phyloP scores from a whole-genome alignment of 192 early-diverging fungal species.

The Coemansia sp. region DNA sequence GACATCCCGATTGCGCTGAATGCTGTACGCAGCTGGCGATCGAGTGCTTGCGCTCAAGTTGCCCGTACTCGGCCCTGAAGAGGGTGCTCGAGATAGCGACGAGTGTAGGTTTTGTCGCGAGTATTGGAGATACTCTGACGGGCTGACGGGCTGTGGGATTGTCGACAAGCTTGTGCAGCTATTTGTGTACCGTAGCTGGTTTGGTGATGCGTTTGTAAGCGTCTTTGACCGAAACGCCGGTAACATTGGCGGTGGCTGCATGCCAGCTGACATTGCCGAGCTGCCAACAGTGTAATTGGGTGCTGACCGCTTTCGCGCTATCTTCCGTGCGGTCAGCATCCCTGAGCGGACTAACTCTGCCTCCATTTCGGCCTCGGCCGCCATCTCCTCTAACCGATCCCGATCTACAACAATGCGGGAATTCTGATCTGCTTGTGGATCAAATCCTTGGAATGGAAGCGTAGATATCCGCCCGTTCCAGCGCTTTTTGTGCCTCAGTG shows the following conservation, averaged over 20 bases:
- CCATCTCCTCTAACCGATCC: conserved; percentile 35
- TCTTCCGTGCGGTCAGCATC: conserved; percentile 29
- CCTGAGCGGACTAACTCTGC: conserved; percentile 49
- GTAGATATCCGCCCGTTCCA: conserved; percentile 51
- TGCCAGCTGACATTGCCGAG: not conserved
- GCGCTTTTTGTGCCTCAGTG: conserved; percentile 22
- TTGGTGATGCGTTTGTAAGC: not conserved
- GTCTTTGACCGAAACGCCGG: conserved; percentile 33
- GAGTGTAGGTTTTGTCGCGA: conserved; percentile 45
- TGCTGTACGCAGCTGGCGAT: not conserved
- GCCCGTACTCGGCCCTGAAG: conserved; percentile 11
- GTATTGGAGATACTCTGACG: conserved; percentile 50
- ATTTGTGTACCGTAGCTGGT: conserved; percentile 32
- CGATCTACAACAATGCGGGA: conserved; percentile 23
- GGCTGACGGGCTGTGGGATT: conserved; percentile 40
- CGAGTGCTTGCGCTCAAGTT: conserved; percentile 8
- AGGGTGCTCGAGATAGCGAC: conserved; percentile 27
- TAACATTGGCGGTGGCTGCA: conserved; percentile 21
- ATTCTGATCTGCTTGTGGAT: conserved; percentile 21
- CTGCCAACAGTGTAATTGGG: conserved; percentile 5
- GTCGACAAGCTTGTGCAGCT: conserved; percentile 35
- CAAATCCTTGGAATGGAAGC: conserved; percentile 48
- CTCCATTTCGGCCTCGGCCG: conserved; percentile 47
- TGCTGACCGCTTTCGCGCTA: conserved; percentile 21
- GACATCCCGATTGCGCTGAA: conserved; percentile 16